Evolutionary conservation across 306 rosid species (phyloP).

Genomic region (Hylodesmum podocarpum): DNA sequence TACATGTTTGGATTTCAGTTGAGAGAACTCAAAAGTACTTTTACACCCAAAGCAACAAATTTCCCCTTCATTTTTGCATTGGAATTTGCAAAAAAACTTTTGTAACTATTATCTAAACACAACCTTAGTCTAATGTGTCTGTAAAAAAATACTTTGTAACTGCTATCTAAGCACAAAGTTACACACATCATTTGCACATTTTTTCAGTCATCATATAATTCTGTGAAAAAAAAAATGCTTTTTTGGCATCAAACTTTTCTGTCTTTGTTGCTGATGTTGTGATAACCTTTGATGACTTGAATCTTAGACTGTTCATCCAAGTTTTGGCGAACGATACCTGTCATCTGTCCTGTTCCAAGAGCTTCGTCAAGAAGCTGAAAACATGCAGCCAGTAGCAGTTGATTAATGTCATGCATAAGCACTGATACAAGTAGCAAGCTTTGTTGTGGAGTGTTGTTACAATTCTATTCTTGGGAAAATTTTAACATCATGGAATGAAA

Average conservation of each 20-base stretch:
- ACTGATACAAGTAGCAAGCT: not conserved
- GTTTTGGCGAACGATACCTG: conserved; percentile 94
- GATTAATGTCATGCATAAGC: conserved; percentile 40
- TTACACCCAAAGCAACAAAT: too few species aligned
- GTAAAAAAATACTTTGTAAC: too few species aligned
- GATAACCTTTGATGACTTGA: conserved; percentile 23
- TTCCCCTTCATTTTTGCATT: too few species aligned
- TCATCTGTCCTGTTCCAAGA: conserved; percentile 88
- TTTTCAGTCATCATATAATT: not conserved
- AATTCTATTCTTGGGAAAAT: conserved; percentile 8
- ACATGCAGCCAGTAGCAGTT: conserved; percentile 95
- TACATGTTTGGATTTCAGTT: too few species aligned
- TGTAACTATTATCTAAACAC: too few species aligned
- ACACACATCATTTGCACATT: not conserved
- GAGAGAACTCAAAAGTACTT: too few species aligned
- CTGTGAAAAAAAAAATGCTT: conserved; percentile 1
- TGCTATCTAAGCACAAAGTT: too few species aligned
- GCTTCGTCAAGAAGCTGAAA: conserved; percentile 81
- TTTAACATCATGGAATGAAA: not conserved
- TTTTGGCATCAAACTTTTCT: not conserved
- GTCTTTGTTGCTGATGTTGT: conserved; percentile 8
- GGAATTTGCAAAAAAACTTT: too few species aligned
- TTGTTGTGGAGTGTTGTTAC: conserved; percentile 23
- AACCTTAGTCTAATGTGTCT: not conserved
- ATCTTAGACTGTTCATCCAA: conserved; percentile 87